phyloP scores from a whole-genome alignment of 306 rosid species.

The Vicia villosa region DNA sequence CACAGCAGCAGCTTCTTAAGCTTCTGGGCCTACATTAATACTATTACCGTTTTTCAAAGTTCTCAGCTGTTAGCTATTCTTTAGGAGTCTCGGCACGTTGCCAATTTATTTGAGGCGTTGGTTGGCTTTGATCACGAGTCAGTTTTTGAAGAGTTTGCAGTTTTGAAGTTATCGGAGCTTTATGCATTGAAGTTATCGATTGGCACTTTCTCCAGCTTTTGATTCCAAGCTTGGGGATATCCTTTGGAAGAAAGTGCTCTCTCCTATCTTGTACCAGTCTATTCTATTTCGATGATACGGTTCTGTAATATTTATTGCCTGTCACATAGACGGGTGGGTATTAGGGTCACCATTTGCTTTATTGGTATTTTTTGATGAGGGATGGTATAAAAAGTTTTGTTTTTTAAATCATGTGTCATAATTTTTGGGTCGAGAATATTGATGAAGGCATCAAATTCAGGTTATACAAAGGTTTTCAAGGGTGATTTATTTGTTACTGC shows the following conservation, averaged over 20 bases:
- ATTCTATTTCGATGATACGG: slow-evolving; percentile 34
- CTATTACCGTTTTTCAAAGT: slow-evolving; percentile 31
- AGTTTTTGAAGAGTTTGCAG: slow-evolving; percentile 41
- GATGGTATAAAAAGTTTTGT: slow-evolving; percentile 35
- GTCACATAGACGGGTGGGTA: slow-evolving; percentile 53
- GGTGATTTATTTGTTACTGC: slow-evolving; percentile 39
- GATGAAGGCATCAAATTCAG: slow-evolving; percentile 43
- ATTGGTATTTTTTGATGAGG: slow-evolving; percentile 48
- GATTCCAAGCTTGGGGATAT: slow-evolving; percentile 34
- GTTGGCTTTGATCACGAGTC: slow-evolving; percentile 46
- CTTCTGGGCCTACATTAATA: slow-evolving; percentile 42
- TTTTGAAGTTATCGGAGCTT: slow-evolving; percentile 49
- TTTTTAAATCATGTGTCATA: slow-evolving; percentile 15
- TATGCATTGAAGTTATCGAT: slow-evolving; percentile 41
- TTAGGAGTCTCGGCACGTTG: slow-evolving; percentile 48
- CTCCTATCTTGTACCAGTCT: slow-evolving; percentile 7
- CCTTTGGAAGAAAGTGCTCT: slow-evolving; percentile 33
- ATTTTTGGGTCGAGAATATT: slow-evolving; percentile 37
- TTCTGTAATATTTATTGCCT: slow-evolving; percentile 44
- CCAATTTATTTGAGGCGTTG: slow-evolving; percentile 49
- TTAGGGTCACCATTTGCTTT: slow-evolving; percentile 50
- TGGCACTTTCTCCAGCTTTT: slow-evolving; percentile 40
- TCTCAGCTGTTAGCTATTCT: slow-evolving; percentile 48
- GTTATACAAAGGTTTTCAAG: slow-evolving; percentile 48
- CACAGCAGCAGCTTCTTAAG: slow-evolving; percentile 55